A percentile compares a stretch with the other conserved stretches of the same genome.
Conservation (phyloP, 2,329 filamentous ascomycete genomes). For the Aureobasidium sp. region DNA sequence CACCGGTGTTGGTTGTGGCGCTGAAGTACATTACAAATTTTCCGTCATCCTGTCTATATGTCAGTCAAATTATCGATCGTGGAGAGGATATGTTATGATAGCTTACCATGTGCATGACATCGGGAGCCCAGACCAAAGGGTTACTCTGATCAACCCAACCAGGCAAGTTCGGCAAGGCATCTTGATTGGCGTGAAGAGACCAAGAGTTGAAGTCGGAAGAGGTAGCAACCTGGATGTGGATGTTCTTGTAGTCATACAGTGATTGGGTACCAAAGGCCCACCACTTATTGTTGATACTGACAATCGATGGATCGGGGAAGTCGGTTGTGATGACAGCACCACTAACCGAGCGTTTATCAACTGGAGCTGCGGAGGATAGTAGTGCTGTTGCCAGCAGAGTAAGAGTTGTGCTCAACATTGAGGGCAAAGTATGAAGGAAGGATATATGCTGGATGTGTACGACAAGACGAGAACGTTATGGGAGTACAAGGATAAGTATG, state of each 20-base stretch:
- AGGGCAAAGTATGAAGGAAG: neutral
- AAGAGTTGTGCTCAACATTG: slow-evolving; percentile 7
- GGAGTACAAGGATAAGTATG: neutral
- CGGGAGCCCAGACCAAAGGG: slow-evolving; percentile 29
- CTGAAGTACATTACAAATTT: slow-evolving; percentile 24
- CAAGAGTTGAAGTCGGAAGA: slow-evolving; percentile 29
- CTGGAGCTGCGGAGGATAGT: slow-evolving; percentile 2
- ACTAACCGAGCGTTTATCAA: neutral
- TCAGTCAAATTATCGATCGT: too few species aligned
- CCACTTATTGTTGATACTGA: slow-evolving; percentile 30
- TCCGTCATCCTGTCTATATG: slow-evolving; percentile 18
- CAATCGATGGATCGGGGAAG: slow-evolving; percentile 27
- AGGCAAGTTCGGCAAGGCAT: slow-evolving; percentile 26
- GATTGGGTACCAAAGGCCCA: slow-evolving; percentile 29
- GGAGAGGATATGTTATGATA: too few species aligned
- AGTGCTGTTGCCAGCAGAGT: slow-evolving; percentile 6
- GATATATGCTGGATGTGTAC: neutral
- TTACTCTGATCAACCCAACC: slow-evolving; percentile 22
- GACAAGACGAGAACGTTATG: neutral
- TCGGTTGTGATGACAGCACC: slow-evolving; percentile 15
- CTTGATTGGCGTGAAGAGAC: slow-evolving; percentile 21
- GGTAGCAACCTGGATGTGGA: slow-evolving; percentile 29
- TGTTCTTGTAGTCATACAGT: slow-evolving; percentile 17
- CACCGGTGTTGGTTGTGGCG: slow-evolving; percentile 20
- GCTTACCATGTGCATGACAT: slow-evolving; percentile 21